Conservation (phyloP, 2,329 filamentous ascomycete genomes). For the Myriosclerotinia curreyana region DNA sequence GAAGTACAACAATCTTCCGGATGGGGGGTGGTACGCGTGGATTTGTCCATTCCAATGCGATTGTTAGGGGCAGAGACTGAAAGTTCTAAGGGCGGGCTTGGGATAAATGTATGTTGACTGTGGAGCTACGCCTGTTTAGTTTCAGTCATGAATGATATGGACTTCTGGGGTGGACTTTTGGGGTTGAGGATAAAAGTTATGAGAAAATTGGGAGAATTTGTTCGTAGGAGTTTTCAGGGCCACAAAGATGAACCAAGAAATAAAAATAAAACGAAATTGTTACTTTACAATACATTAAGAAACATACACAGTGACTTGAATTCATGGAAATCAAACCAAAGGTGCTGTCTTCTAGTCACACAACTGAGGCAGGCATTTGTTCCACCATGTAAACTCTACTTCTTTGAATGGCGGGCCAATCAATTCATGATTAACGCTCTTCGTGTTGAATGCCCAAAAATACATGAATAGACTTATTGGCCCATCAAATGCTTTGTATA, state of each 20-base stretch:
- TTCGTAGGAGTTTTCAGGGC: background rate
- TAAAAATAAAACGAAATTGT: background rate
- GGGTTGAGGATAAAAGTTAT: background rate
- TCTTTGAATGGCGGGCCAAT: background rate
- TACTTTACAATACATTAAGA: background rate
- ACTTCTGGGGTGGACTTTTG: background rate
- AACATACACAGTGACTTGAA: background rate
- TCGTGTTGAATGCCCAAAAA: background rate
- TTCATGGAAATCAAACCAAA: background rate
- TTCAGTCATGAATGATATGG: background rate
- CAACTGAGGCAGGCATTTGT: background rate
- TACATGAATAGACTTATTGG: background rate
- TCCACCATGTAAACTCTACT: background rate
- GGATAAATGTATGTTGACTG: background rate
- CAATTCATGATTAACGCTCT: background rate
- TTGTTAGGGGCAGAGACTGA: background rate
- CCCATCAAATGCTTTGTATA: background rate
- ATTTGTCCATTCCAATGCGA: constrained; percentile 7
- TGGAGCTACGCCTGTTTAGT: background rate
- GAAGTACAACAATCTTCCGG: background rate
- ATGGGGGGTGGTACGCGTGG: background rate
- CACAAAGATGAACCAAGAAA: background rate
- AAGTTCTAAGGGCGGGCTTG: background rate
- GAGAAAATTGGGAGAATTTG: background rate
- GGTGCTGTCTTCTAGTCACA: background rate